These are phyloP conservation scores for Backusella westeae DNA, from an alignment of 192 early-diverging fungal species.

Conservation along the genomic window DNA sequence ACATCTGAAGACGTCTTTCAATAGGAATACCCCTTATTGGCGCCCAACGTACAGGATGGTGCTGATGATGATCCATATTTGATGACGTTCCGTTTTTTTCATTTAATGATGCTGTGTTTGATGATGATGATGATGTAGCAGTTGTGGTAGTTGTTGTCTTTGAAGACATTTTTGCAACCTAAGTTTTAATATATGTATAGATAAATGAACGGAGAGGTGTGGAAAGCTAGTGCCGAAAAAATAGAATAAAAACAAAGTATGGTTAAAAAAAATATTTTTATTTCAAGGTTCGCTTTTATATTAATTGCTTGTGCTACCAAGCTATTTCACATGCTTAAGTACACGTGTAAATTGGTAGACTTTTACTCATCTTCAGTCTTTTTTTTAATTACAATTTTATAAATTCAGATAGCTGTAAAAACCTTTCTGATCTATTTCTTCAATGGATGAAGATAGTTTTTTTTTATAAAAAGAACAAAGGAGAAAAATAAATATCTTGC, in stretches of 20 bases:
- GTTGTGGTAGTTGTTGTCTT: neutral
- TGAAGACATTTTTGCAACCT: conserved; percentile 1
- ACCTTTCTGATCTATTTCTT: neutral
- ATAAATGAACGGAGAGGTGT: neutral
- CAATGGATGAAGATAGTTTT: neutral
- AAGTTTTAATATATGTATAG: neutral
- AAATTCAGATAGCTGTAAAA: neutral
- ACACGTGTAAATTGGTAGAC: neutral
- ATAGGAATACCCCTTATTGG: conserved; percentile 61
- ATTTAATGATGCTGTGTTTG: neutral
- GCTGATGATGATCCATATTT: neutral
- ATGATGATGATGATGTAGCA: neutral
- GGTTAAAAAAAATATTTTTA: neutral
- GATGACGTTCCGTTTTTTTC: neutral
- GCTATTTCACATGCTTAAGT: neutral
- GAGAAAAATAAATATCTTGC: neutral
- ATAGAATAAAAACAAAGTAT: neutral
- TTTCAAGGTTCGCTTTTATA: neutral
- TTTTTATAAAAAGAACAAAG: neutral
- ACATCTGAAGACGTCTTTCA: conserved; percentile 66
- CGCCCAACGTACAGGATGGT: conserved; percentile 47
- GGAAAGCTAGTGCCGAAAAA: neutral
- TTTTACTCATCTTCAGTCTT: neutral
- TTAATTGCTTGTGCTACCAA: neutral
- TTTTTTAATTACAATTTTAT: neutral